Base-by-base conservation (phyloP, 2,329 filamentous ascomycete species). In the Rhinocladiella mackenziei region DNA sequence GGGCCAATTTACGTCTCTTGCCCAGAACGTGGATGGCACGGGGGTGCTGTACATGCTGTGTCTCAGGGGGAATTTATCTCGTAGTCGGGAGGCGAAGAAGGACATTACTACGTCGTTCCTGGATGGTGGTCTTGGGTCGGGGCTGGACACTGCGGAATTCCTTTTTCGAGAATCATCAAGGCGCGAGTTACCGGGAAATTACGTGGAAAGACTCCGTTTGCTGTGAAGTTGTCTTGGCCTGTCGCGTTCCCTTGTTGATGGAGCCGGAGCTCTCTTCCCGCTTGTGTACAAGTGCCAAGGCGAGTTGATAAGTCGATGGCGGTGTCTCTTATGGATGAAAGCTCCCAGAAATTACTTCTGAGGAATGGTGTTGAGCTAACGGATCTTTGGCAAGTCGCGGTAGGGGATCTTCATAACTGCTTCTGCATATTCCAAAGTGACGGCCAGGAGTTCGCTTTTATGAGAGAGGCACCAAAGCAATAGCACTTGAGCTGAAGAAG, bases 391-490 rank as follows among this genome's bases (percentile, higher is more conserved):
- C 30, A 50, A 15, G 20, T 50, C 30, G 9, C 9, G 22, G 5
- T 17, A 25, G 5, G 43, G 20, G 18, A 50, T 38, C 10, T 25
- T 20, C 43, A 50, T 36, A 14, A 34, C 17, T 13, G 31, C 2
- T 9, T 28, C 14, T 10, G 43, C 38, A 30, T 50, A 50, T 10
- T 22, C 10, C 9, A 17, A 19, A 11, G 15, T 25, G 18, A 50
- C 23, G 5, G 47, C 47, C 11, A 50, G 29, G 5, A 50, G 34
- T n/a, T 43, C 47, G 10, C 47, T 43, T 28, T 50, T 43, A 32
- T 50, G 37, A 10, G 47, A 46, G n/a, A 50, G 47, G 38, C 47
- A 50, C 17, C 34, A 32, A 50, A 43, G 30, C 47, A 50, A 22
- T 39, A 46, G 8, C 47, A 38, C 22, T 50, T 46, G 43, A 43